These are phyloP conservation scores for Stevia rebaudiana DNA, from an alignment of 140 eudicot species.

Conservation along the genomic window DNA sequence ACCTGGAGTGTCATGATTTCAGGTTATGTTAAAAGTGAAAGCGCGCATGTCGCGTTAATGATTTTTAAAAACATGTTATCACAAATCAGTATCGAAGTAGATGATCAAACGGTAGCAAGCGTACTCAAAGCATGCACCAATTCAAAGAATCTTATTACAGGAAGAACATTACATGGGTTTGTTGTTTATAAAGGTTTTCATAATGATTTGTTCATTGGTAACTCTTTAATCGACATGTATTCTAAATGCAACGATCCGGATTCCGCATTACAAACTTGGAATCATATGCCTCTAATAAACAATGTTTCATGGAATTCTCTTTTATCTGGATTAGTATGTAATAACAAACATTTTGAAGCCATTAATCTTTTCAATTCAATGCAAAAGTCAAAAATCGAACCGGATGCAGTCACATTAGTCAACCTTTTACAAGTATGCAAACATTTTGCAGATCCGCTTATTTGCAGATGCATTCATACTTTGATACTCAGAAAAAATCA, in stretches of 20 bases:
- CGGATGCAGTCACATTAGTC: constrained; percentile 70
- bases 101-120: constrained; percentile 57
- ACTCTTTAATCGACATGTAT: constrained; percentile 69
- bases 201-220: constrained; percentile 55
- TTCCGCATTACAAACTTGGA: constrained; percentile 44
- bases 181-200: constrained; percentile 41
- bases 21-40: constrained; percentile 45
- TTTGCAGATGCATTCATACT: constrained; percentile 55
- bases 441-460: constrained; percentile 32
- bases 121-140: constrained; percentile 63
- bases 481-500: constrained; percentile 35
- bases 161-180: constrained; percentile 50
- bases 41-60: constrained; percentile 33
- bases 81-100: constrained; percentile 26
- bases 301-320: constrained; percentile 74
- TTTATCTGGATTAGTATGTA: constrained; percentile 61
- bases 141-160: constrained; percentile 27
- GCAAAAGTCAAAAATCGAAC: constrained; percentile 34
- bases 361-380: constrained; percentile 41
- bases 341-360: constrained; percentile 53
- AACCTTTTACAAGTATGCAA: constrained; percentile 62
- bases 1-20: constrained; percentile 80
- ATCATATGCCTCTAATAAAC: constrained; percentile 57
- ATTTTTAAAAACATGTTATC: constrained; percentile 46
- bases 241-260: constrained; percentile 46